Evolutionary conservation across 2,329 filamentous ascomycete species (phyloP), one percentile per base, ranked within the genome.

Genomic region (Furcasterigmium furcatum): DNA sequence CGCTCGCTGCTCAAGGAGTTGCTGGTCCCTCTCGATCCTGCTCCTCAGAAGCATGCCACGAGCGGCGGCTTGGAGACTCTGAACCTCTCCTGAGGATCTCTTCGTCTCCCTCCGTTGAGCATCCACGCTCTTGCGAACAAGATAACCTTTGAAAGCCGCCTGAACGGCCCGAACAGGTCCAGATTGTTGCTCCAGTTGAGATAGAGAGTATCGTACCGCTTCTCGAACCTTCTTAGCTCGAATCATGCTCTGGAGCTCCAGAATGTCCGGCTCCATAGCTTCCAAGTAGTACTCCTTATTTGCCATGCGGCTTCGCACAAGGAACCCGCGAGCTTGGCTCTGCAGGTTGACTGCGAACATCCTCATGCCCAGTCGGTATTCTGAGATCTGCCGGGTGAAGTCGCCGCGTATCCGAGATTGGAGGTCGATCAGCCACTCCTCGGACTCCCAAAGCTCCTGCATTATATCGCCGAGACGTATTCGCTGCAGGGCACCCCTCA

Each of bases 401-500:
- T 95, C 90, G 44, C 91, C 95, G 48, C 94, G 84, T 45, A 97
- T 87, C 32, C 86, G 82, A 8, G 91, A 82, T 64, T 99, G 95
- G 9, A 99, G 73, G 43, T 95, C 86, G 36, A 92, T 70, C 22
- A 99, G 67, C 63, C 79, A 74, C 21, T 85, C 77, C 64, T 99
- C 94, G 12, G 80, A 77, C 50, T 94, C 87, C 94, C 94, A 99
- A 4, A 99, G 77, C 36, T 80, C 70, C 58, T 96, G 87, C 94
- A 99, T 97, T 45, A 82, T 77, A 41, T 86, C 74, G 5, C 90
- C 91, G 2, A 97, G 79, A 45, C 77, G 77, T 60, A 96, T 76
- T 45, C 94, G 82, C 40, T 88, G 64, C 51, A 95, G 62, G 1
- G 91, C 91, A 29, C 92, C 94, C 46, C 90, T 81, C 9, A 91